Conservation (phyloP, 495 filamentous ascomycete species). For the Bombardia bombarda region DNA sequence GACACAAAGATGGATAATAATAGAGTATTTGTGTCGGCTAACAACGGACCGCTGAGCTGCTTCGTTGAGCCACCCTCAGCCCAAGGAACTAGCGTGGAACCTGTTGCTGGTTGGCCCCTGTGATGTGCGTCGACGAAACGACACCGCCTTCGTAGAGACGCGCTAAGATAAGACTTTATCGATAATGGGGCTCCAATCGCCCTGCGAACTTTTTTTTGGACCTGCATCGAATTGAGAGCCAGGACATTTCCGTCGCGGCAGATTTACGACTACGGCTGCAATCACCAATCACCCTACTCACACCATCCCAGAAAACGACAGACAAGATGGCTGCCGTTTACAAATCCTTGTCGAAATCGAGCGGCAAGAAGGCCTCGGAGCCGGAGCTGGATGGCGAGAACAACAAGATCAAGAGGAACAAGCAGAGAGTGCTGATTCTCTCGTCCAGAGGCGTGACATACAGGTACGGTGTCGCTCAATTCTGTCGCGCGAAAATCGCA, state of each 20-base stretch:
- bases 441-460: constrained; percentile 85
- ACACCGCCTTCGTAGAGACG: constrained; percentile 6
- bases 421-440: constrained; percentile 81
- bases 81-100: too few relatives aligned
- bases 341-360: constrained; percentile 75
- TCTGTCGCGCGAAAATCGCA: too few relatives aligned
- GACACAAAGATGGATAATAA: too few relatives aligned
- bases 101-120: too few relatives aligned
- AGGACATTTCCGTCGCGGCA: not conserved
- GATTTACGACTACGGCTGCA: not conserved
- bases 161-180: constrained; percentile 8
- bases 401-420: constrained; percentile 44
- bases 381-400: constrained; percentile 27
- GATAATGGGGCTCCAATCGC: not conserved
- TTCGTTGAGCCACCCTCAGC: too few relatives aligned
- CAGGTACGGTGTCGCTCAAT: constrained; percentile 41
- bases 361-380: constrained; percentile 31
- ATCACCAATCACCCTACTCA: constrained; percentile 5
- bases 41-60: too few relatives aligned
- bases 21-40: too few relatives aligned
- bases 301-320: not conserved
- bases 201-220: constrained; percentile 18
- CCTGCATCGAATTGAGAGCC: not conserved
- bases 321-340: constrained; percentile 83
- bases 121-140: not conserved